phyloP scores from a whole-genome alignment of 768 basidiomycete species.

The Mrakia frigida region DNA sequence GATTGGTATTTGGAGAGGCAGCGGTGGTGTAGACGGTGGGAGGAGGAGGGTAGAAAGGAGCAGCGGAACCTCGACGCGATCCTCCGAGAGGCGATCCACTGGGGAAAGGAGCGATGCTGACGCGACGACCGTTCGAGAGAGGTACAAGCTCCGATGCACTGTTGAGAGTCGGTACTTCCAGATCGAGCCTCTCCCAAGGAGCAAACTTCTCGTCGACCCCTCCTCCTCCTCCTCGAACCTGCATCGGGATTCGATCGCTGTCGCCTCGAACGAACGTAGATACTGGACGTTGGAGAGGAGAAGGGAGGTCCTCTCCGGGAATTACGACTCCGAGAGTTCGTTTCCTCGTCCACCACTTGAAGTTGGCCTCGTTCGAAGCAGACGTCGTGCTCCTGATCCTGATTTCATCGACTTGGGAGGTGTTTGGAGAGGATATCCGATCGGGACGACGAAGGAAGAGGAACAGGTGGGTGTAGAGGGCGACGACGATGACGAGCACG shows the following conservation, averaged over 20 bases:
- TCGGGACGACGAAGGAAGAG: slow-evolving; percentile 29
- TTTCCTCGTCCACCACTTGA: not conserved
- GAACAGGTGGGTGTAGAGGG: slow-evolving; percentile 25
- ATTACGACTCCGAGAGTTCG: not conserved
- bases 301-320: not conserved
- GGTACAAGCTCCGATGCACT: not conserved
- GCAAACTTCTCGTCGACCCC: not conserved
- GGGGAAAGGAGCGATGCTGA: not conserved
- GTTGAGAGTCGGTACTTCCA: slow-evolving; percentile 7
- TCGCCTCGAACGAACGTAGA: not conserved
- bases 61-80: not conserved
- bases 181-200: slow-evolving; percentile 25
- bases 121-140: not conserved
- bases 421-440: not conserved
- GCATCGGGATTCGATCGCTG: not conserved
- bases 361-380: not conserved
- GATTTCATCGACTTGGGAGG: slow-evolving; percentile 7
- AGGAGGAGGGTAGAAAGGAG: not conserved
- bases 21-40: not conserved
- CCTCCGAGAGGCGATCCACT: not conserved
- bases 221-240: not conserved
- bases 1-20: not conserved
- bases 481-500: slow-evolving; percentile 29
- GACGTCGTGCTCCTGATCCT: not conserved
- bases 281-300: not conserved